Percentiles rank a stretch among this genome's conserved stretches.
Conservation (phyloP, 305 asterid species). For the Solanum hybrid region DNA sequence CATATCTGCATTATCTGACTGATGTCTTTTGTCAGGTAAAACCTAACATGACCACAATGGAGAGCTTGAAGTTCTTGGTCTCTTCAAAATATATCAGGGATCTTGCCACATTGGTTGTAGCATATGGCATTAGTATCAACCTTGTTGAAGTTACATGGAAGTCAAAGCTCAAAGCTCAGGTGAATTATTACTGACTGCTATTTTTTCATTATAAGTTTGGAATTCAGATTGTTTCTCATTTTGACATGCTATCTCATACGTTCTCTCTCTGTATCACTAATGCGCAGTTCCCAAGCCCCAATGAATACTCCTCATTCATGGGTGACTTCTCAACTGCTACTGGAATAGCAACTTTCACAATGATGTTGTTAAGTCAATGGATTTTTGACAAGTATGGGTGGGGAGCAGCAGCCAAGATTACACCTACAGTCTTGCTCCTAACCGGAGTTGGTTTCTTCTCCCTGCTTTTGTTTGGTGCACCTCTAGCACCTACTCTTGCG, state of each 20-base stretch:
- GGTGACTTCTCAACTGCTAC: constrained; percentile 98
- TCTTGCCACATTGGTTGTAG: constrained; percentile 93
- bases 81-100: constrained; percentile 82
- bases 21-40: constrained; percentile 47
- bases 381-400: constrained; percentile 82
- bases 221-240: not conserved
- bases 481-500: constrained; percentile 71
- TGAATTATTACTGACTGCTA: constrained; percentile 7
- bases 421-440: constrained; percentile 85
- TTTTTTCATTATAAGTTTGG: not conserved
- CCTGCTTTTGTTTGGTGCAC: constrained; percentile 67
- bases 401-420: constrained; percentile 93
- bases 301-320: constrained; percentile 95
- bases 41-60: constrained; percentile 94
- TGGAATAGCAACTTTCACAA: constrained; percentile 85
- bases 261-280: not conserved
- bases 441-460: constrained; percentile 95
- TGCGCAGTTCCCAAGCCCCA: constrained; percentile 87
- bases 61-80: constrained; percentile 88
- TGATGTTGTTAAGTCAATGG: constrained; percentile 99
- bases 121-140: constrained; percentile 94
- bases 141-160: constrained; percentile 99
- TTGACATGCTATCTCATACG: not conserved
- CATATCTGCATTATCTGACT: not conserved
- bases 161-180: constrained; percentile 99